Base-by-base conservation (phyloP, 2,329 filamentous ascomycete species). In the Colletotrichum sojae region DNA sequence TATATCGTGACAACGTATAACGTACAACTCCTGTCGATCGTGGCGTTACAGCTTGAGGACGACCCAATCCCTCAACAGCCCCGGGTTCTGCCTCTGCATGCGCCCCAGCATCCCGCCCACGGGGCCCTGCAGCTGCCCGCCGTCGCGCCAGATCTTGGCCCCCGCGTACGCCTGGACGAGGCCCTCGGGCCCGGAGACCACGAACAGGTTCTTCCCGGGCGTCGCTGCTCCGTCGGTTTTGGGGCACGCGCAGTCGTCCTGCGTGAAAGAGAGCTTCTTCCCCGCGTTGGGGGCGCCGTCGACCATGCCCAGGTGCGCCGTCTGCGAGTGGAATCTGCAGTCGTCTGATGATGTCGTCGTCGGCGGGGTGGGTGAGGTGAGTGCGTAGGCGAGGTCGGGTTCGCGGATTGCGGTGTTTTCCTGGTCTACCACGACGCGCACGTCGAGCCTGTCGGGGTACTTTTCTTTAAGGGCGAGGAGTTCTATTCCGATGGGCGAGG, bases 131-230 rank as follows among this genome's bases (percentile, higher is more conserved):
- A 88, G 84, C 80, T 97, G 92, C 66, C 83, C 83, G 0, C 94
- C 94, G 31, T 87, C 86, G 12, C 85, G 83, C 92, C 94, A 97
- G 3, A 88, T 81, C 81, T 97, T 97, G 10, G 90, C 84, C 1
- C 96, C 95, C 2, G 94, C 94, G 81, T 92, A 93, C 72, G 92
- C 88, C 51, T 88, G 87, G 46, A 98, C 87, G 80, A 98, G 98
- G 0, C 96, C 95, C 62, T 97, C 94, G 0, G 96, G 95, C 0
- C 96, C 96, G 0, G 94, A 97, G 1, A 98, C 88, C 64, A 97
- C 84, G n/a, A 98, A 83, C 20, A 97, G 78, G 69, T 90, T 90
- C 71, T 86, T 88, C 1, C 88, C 85, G 9, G 49, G 31, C 31
- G 27, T 10, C 2, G 1, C 31, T 15, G 75, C 12, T 73, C 74